These are phyloP conservation scores for Pseudopithomyces chartarum DNA, from an alignment of 2,329 filamentous ascomycete species.

Conservation along the genomic window DNA sequence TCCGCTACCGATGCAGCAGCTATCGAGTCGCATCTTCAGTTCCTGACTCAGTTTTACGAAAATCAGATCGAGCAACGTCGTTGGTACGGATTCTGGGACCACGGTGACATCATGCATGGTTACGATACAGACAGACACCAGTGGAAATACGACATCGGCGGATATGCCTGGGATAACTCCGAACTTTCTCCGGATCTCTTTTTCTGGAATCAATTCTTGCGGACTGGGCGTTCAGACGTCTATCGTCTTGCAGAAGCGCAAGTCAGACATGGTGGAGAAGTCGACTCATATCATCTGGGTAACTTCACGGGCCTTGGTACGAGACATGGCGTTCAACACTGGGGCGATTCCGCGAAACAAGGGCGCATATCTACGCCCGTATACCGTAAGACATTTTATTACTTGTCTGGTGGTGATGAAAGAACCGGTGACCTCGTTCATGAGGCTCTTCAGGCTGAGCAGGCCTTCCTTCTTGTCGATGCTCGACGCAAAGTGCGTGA, in stretches of 20 bases:
- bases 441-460: conserved; percentile 58
- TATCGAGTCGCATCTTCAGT: conserved; percentile 61
- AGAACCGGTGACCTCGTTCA: conserved; percentile 60
- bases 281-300: conserved; percentile 66
- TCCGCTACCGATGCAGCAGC: conserved; percentile 41
- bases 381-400: conserved; percentile 64
- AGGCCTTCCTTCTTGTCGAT: conserved; percentile 60
- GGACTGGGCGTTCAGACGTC: conserved; percentile 61
- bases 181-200: conserved; percentile 67
- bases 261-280: conserved; percentile 64
- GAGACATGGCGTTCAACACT: conserved; percentile 67
- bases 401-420: conserved; percentile 61
- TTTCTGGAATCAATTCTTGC: conserved; percentile 67
- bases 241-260: conserved; percentile 65
- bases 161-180: conserved; percentile 69
- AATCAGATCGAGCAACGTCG: conserved; percentile 60
- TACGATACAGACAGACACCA: conserved; percentile 64
- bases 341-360: conserved; percentile 65
- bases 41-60: conserved; percentile 62
- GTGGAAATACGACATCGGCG: conserved; percentile 68
- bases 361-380: conserved; percentile 63
- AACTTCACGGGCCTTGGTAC: conserved; percentile 65
- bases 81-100: conserved; percentile 69
- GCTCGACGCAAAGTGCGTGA: conserved; percentile 63
- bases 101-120: conserved; percentile 67